These are phyloP conservation scores for Auricularia sp. DNA, from an alignment of 768 basidiomycete species.

Conservation along the genomic window DNA sequence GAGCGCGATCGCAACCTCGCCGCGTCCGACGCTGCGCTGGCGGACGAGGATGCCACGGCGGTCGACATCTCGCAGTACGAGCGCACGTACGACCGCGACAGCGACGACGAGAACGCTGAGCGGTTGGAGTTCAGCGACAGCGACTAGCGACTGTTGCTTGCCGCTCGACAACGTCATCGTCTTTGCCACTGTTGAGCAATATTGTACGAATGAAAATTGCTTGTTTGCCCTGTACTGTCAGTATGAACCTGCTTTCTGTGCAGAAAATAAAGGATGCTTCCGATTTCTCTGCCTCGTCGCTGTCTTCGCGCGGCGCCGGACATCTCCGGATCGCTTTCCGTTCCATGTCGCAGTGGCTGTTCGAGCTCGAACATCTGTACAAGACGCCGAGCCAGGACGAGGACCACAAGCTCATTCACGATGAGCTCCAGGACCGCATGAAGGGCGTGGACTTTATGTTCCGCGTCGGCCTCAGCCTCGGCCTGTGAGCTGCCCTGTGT, in stretches of 20 bases:
- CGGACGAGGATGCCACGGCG: conserved; percentile 79
- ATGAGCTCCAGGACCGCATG: conserved; percentile 68
- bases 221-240: no score
- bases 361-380: conserved; percentile 47
- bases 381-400: conserved; percentile 44
- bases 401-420: conserved; percentile 35
- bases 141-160: conserved; percentile 37
- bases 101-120: conserved; percentile 37
- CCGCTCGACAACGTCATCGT: no score
- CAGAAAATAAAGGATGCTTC: no score
- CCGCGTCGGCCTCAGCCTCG: conserved; percentile 66
- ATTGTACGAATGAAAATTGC: no score
- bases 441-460: conserved; percentile 80
- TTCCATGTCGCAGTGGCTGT: conserved; percentile 15
- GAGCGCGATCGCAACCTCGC: conserved; percentile 66
- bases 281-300: no score
- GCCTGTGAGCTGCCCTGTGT: conserved; percentile 41
- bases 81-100: conserved; percentile 38
- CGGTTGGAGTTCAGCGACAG: conserved; percentile 76
- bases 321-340: no score
- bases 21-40: conserved; percentile 61
- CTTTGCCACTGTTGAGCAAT: no score
- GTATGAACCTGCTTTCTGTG: no score
- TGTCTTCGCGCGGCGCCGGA: no score
- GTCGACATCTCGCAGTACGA: conserved; percentile 89